Conservation (phyloP, 2,329 filamentous ascomycete genomes). For the Fusarium falciforme region DNA sequence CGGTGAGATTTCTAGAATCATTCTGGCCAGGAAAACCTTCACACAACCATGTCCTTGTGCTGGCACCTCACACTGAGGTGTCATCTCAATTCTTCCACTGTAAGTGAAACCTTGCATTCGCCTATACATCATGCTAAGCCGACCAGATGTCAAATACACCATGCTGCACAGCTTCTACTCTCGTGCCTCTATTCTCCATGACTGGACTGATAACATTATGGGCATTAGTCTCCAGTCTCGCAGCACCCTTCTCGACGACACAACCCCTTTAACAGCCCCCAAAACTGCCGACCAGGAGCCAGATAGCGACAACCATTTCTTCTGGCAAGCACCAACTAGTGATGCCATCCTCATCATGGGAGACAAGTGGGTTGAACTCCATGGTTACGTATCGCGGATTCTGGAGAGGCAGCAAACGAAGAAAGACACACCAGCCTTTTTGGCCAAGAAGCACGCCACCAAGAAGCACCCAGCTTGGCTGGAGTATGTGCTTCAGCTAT, state of each 20-base stretch:
- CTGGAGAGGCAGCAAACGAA: constrained; percentile 58
- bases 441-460: constrained; percentile 70
- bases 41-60: constrained; percentile 81
- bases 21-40: constrained; percentile 80
- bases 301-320: constrained; percentile 66
- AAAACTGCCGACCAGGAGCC: constrained; percentile 3
- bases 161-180: constrained; percentile 85
- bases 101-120: constrained; percentile 46
- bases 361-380: constrained; percentile 87
- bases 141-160: constrained; percentile 76
- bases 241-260: constrained; percentile 70
- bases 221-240: constrained; percentile 86
- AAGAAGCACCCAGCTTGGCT: constrained; percentile 80
- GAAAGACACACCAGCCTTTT: constrained; percentile 52
- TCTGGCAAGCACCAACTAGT: constrained; percentile 87
- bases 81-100: constrained; percentile 86
- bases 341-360: constrained; percentile 87
- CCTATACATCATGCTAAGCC: constrained; percentile 24
- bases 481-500: constrained; percentile 81
- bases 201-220: constrained; percentile 69
- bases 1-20: constrained; percentile 82
- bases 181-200: constrained; percentile 52
- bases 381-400: constrained; percentile 78
- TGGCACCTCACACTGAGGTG: constrained; percentile 84
- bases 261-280: constrained; percentile 64